Conservation (phyloP, 1,139 yeast species). For the Protomyces inundatus region DNA sequence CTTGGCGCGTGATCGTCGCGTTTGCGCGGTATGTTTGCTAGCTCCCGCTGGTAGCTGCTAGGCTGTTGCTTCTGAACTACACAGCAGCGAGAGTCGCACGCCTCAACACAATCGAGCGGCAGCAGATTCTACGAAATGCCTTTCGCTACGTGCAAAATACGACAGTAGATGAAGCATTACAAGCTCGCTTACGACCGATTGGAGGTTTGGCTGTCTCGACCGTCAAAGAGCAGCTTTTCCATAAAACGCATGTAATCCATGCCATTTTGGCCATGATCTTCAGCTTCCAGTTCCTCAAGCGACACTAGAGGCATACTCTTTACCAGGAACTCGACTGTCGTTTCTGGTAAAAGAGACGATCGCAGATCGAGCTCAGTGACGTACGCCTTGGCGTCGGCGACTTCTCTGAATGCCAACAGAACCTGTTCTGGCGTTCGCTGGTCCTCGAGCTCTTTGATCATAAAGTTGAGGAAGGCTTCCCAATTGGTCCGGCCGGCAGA, state of each 20-base stretch:
- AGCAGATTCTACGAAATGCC: too few species aligned
- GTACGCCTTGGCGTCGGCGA: slow-evolving; percentile 42
- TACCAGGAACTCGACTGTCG: slow-evolving; percentile 24
- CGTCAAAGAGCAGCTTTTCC: slow-evolving; percentile 31
- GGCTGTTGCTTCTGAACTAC: too few species aligned
- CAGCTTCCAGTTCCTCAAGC: background rate
- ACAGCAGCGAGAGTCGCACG: too few species aligned
- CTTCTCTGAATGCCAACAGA: slow-evolving; percentile 41
- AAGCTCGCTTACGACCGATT: too few species aligned
- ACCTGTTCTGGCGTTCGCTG: slow-evolving; percentile 43
- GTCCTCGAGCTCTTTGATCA: slow-evolving; percentile 44
- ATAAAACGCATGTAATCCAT: slow-evolving; percentile 39
- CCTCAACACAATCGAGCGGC: too few species aligned
- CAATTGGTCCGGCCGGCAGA: slow-evolving; percentile 36
- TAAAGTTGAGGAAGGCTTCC: slow-evolving; percentile 42
- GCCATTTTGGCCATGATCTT: slow-evolving; percentile 34
- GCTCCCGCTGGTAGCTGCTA: too few species aligned
- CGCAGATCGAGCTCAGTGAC: slow-evolving; percentile 44
- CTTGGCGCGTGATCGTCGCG: too few species aligned
- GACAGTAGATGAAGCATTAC: too few species aligned
- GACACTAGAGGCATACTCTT: slow-evolving; percentile 8
- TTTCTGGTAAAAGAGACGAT: slow-evolving; percentile 36
- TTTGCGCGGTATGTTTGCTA: too few species aligned
- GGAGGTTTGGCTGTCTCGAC: too few species aligned
- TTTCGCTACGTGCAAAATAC: too few species aligned